Evolutionary conservation across 2,329 filamentous ascomycete genomes (phyloP).

Genomic region (Cryphonectria naterciae): DNA sequence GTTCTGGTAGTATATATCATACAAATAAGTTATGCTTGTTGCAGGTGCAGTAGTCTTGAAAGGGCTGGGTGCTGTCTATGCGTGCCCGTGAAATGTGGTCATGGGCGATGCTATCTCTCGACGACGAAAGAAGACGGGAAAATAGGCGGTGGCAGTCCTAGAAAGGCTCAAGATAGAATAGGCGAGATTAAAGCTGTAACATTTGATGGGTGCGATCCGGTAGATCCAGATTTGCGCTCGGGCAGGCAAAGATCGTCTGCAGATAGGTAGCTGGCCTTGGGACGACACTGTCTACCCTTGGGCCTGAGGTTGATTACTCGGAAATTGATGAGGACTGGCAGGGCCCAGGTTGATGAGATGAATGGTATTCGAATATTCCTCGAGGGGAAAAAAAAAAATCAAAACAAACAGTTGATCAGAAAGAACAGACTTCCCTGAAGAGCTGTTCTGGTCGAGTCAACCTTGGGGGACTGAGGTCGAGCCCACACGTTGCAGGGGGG

Average conservation of each 20-base stretch:
- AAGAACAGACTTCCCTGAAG: background rate
- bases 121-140: slow-evolving; percentile 24
- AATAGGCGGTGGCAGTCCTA: slow-evolving; percentile 25
- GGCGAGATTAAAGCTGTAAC: slow-evolving; percentile 31
- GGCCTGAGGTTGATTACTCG: slow-evolving; percentile 1
- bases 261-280: slow-evolving; percentile 23
- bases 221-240: slow-evolving; percentile 24
- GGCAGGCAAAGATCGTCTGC: slow-evolving; percentile 22
- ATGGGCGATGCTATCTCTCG: slow-evolving; percentile 9
- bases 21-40: slow-evolving; percentile 16
- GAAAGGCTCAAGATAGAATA: slow-evolving; percentile 26
- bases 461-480: slow-evolving; percentile 8
- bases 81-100: background rate
- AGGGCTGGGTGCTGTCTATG: background rate
- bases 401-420: too few species aligned
- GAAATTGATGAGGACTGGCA: background rate
- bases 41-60: background rate
- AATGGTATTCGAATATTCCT: background rate
- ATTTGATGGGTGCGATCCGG: slow-evolving; percentile 26
- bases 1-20: slow-evolving; percentile 8
- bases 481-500: slow-evolving; percentile 1
- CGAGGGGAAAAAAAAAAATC: background rate
- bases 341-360: slow-evolving; percentile 15
- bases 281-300: slow-evolving; percentile 4
- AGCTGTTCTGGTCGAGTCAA: slow-evolving; percentile 11